Percentiles rank a stretch among this genome's conserved stretches.
phyloP scores from a whole-genome alignment of 2,329 filamentous ascomycete genomes.

The Fusarium nematophilum region DNA sequence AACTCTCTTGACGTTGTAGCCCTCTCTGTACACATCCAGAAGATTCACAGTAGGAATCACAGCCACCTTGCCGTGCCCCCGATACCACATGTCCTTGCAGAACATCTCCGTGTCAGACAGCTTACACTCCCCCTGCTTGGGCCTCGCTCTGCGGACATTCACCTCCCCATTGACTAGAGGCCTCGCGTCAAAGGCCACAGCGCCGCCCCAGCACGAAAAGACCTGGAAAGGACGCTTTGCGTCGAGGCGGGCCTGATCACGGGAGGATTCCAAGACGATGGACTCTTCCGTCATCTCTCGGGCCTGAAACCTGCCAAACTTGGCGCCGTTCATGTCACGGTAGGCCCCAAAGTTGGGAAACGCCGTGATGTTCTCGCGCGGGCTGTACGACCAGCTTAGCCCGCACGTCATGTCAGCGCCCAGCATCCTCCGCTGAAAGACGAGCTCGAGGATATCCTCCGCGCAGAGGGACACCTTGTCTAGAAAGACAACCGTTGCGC shows the following conservation, averaged over 20 bases:
- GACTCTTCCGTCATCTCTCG: conserved; percentile 62
- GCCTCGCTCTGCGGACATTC: no score
- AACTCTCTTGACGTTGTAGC: conserved; percentile 56
- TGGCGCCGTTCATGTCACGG: conserved; percentile 62
- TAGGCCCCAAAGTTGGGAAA: conserved; percentile 69
- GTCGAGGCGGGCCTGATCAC: conserved; percentile 48
- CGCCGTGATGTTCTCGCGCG: no score
- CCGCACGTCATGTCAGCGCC: conserved; percentile 66
- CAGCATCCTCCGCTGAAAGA: conserved; percentile 58
- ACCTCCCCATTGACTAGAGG: no score
- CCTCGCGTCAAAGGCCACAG: conserved; percentile 57
- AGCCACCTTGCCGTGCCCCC: conserved; percentile 61
- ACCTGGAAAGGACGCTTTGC: conserved; percentile 63
- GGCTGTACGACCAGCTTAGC: no score
- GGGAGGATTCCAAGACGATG: conserved; percentile 62
- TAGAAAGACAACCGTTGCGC: conserved; percentile 60
- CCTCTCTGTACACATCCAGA: conserved; percentile 60
- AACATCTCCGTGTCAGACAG: conserved; percentile 66
- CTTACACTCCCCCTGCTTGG: conserved; percentile 55
- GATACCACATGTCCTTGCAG: conserved; percentile 66
- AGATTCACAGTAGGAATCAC: conserved; percentile 66
- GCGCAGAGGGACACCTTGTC: conserved; percentile 64
- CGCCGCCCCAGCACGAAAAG: conserved; percentile 70
- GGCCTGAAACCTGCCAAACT: conserved; percentile 64
- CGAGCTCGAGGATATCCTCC: conserved; percentile 67